A percentile compares a stretch with the other conserved stretches of the same genome.
phyloP scores from a whole-genome alignment of 2,329 filamentous ascomycete species.

The Phoma sp. region DNA sequence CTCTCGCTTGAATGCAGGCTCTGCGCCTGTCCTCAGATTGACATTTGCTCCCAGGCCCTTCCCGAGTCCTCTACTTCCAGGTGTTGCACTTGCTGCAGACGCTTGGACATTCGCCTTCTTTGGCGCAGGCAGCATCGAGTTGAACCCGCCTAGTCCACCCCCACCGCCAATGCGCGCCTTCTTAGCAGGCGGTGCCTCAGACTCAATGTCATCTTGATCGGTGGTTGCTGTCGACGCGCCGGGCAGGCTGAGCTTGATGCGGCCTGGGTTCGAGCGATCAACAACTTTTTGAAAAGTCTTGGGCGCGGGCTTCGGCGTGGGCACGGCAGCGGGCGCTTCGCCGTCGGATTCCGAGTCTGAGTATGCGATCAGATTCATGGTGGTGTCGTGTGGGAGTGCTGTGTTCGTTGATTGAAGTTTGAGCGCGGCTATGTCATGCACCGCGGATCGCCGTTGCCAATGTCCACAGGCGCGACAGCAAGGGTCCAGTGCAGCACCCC shows the following conservation, averaged over 20 bases:
- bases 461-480: conserved; percentile 15
- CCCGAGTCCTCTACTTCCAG: conserved; percentile 43
- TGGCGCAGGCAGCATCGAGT: conserved; percentile 83
- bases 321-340: conserved; percentile 49
- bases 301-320: conserved; percentile 50
- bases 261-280: conserved; percentile 79
- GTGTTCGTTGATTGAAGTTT: background rate
- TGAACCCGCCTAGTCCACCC: conserved; percentile 79
- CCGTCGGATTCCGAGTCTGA: conserved; percentile 77
- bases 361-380: conserved; percentile 81
- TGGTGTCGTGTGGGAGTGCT: conserved; percentile 16
- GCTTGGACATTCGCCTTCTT: conserved; percentile 60
- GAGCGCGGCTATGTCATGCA: background rate
- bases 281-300: conserved; percentile 80
- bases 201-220: conserved; percentile 51
- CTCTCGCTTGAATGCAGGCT: conserved; percentile 78
- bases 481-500: background rate
- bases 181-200: conserved; percentile 66
- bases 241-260: conserved; percentile 82
- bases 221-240: conserved; percentile 54
- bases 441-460: conserved; percentile 20
- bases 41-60: conserved; percentile 62
- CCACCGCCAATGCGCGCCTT: conserved; percentile 67
- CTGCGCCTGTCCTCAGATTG: conserved; percentile 80
- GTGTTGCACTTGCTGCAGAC: conserved; percentile 31